Conservation (phyloP, 2,329 filamentous ascomycete species). For the Berkeleyomyces rouxiae region DNA sequence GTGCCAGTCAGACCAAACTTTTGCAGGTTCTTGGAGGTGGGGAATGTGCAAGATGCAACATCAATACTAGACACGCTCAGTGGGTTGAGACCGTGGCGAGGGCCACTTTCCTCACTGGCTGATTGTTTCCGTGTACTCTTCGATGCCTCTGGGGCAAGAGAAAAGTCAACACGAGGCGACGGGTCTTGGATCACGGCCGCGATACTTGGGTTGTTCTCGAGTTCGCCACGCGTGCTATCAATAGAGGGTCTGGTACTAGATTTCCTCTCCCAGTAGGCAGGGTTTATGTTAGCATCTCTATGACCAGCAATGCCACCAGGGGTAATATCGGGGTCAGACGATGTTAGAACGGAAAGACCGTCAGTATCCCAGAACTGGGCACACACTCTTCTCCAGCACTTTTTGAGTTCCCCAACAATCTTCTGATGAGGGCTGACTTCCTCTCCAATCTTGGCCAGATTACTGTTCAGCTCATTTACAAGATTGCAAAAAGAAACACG, state of each 20-base stretch:
- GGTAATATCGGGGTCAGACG: slow-evolving; percentile 45
- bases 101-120: neutral
- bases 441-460: slow-evolving; percentile 47
- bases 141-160: neutral
- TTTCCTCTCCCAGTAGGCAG: neutral
- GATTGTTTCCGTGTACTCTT: neutral
- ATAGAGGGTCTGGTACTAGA: neutral
- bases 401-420: slow-evolving; percentile 85
- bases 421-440: slow-evolving; percentile 49
- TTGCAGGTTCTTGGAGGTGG: slow-evolving; percentile 30
- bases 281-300: slow-evolving; percentile 29
- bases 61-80: slow-evolving; percentile 43
- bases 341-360: slow-evolving; percentile 36
- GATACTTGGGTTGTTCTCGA: neutral
- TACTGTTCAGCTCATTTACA: slow-evolving; percentile 51
- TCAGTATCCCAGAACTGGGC: slow-evolving; percentile 73
- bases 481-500: slow-evolving; percentile 64
- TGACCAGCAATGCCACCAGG: slow-evolving; percentile 59
- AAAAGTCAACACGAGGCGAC: neutral
- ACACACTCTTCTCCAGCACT: slow-evolving; percentile 89
- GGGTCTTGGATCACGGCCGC: slow-evolving; percentile 3
- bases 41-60: slow-evolving; percentile 47
- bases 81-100: slow-evolving; percentile 20
- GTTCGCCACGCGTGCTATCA: slow-evolving; percentile 4
- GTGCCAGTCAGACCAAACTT: slow-evolving; percentile 7